Evolutionary conservation across 345 rosid species (phyloP).

Genomic region (Acer saccharum): DNA sequence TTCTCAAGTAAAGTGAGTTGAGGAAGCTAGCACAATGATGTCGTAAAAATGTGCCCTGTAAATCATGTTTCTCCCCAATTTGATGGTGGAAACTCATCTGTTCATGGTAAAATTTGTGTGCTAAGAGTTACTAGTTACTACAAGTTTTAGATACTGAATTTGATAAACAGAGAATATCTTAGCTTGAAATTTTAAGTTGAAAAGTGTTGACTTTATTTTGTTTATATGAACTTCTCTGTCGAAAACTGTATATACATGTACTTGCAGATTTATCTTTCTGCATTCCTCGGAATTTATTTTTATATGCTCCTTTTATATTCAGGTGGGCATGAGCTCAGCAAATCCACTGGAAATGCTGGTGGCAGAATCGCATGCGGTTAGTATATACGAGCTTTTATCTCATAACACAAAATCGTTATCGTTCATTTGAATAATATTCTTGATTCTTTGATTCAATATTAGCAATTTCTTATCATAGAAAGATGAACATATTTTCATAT

Average conservation of each 20-base stretch:
- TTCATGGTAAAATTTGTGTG: too few relatives aligned
- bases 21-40: not conserved
- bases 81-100: too few relatives aligned
- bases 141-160: too few relatives aligned
- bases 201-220: not conserved
- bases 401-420: not conserved
- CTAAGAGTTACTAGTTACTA: too few relatives aligned
- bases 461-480: not conserved
- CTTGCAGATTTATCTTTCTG: not conserved
- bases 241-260: not conserved
- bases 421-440: not conserved
- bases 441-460: not conserved
- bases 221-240: not conserved
- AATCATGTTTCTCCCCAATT: too few relatives aligned
- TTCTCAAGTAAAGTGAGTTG: not conserved
- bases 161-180: too few relatives aligned
- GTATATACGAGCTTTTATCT: not conserved
- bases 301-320: constrained; percentile 19
- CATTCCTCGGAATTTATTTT: not conserved
- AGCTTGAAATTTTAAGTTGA: not conserved
- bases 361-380: constrained; percentile 89
- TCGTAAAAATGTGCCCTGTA: not conserved
- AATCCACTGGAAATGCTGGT: constrained; percentile 88
- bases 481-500: not conserved
- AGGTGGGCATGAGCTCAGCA: constrained; percentile 97